A percentile compares a stretch with the other conserved stretches of the same genome.
Conservation (phyloP, 768 basidiomycete species). For the Butyriboletus loyo region DNA sequence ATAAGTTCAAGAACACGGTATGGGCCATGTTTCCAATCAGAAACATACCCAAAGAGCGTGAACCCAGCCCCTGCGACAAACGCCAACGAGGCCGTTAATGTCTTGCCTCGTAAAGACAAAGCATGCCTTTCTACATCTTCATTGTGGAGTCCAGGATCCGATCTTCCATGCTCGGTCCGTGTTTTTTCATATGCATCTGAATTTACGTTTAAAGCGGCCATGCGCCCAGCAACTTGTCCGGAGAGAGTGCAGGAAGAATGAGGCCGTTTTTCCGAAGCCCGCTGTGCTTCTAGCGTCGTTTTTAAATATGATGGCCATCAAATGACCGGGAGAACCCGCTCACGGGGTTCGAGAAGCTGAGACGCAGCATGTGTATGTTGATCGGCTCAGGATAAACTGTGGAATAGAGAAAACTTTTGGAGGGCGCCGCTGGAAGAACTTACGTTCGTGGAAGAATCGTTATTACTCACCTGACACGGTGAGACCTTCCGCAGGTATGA, state of each 20-base stretch:
- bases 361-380: background rate
- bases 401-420: background rate
- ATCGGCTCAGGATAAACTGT: background rate
- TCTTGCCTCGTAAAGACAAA: slow-evolving; percentile 31
- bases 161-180: background rate
- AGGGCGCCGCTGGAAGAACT: background rate
- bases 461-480: slow-evolving; percentile 10
- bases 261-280: background rate
- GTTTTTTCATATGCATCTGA: slow-evolving; percentile 9
- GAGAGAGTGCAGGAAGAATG: background rate
- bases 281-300: background rate
- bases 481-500: background rate
- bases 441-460: background rate
- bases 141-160: background rate
- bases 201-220: slow-evolving; percentile 6
- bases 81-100: slow-evolving; percentile 47
- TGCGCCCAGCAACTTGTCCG: background rate
- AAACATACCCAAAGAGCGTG: slow-evolving; percentile 55
- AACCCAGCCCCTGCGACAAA: slow-evolving; percentile 60
- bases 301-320: slow-evolving; percentile 8
- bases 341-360: background rate
- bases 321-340: slow-evolving; percentile 5
- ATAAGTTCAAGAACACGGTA: background rate
- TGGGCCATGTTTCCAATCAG: background rate
- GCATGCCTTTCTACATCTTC: slow-evolving; percentile 14